Evolutionary conservation across 2,329 filamentous ascomycete genomes (phyloP).

Genomic region (Nemania bipapillata): DNA sequence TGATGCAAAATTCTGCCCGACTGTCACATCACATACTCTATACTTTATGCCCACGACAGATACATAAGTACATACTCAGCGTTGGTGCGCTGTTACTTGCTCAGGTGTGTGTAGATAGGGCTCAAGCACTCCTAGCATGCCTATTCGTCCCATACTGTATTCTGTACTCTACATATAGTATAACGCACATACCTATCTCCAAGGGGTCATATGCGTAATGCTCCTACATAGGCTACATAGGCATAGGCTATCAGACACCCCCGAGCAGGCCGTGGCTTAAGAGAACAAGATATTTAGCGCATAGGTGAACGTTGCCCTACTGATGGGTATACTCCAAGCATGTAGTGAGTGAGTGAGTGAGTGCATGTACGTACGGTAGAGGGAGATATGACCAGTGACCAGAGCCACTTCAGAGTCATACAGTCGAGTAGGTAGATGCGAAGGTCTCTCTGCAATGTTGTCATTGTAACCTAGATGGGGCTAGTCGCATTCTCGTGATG

Average conservation of each 20-base stretch:
- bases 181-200: not conserved
- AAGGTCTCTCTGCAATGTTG: not conserved
- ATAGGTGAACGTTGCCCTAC: not conserved
- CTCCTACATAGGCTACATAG: not conserved
- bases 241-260: not conserved
- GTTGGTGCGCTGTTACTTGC: constrained; percentile 34
- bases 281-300: not conserved
- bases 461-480: constrained; percentile 5
- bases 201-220: not conserved
- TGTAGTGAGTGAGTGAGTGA: too few relatives aligned
- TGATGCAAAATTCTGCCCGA: constrained; percentile 24
- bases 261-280: not conserved
- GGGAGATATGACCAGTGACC: not conserved
- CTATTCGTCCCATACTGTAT: too few relatives aligned
- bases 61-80: too few relatives aligned
- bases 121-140: not conserved
- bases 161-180: too few relatives aligned
- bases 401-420: not conserved
- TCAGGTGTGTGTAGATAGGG: not conserved
- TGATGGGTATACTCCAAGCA: not conserved
- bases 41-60: not conserved
- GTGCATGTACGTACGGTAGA: too few relatives aligned
- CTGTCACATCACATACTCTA: constrained; percentile 29
- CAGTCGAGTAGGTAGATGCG: not conserved
- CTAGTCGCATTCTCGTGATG: constrained; percentile 7